Base-by-base conservation (phyloP, 2,329 filamentous ascomycete genomes). In the Scopulariopsis brevicaulis region DNA sequence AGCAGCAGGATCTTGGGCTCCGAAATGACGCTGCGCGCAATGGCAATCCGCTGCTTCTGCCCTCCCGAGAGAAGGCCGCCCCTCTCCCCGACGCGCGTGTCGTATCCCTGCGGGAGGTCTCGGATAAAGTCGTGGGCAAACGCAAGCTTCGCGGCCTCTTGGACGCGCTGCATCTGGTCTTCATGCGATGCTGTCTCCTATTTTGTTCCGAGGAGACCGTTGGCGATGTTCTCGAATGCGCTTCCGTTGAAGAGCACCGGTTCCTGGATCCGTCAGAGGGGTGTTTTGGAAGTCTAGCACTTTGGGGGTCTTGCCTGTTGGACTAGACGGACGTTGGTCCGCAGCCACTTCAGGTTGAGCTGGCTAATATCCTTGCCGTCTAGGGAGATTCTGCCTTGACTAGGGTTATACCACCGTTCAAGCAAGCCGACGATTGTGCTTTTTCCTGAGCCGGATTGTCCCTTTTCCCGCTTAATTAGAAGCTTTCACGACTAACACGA, bases 21-120 rank as follows among this genome's bases (percentile, higher is more conserved):
- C 25, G 82, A 82, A 51, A 88, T 76, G 61, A 88, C 85, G 60
- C 80, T 83, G 24, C 84, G 77, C 1, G 85, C 85, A 61, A 88
- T 87, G 1, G 84, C 80, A 32, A 88, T 74, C 5, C 85, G 77
- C 64, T 88, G 85, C 57, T 84, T 78, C 63, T 88, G 84, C 1
- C 85, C 85, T 11, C 85, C 85, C 5, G 82, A 86, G 0, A 89
- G 71, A 53, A 83, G 83, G 12, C 82, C 80, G 0, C 85, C 85
- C 15, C 78, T 77, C 63, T 87, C 83, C 1, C 85, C 85, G 5
- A 88, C 82, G 22, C 74, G 70, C 0, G 84, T 85, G 1, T 81
- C 73, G 62, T 87, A 87, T 6, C 79, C 80, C 68, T 72, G 25
- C 2, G 79, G 78, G 0, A 83, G 66, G 3, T 72, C 68, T 6